Base-by-base conservation (phyloP, 1,284 basidiomycete genomes). In the Termitomyces sp. region DNA sequence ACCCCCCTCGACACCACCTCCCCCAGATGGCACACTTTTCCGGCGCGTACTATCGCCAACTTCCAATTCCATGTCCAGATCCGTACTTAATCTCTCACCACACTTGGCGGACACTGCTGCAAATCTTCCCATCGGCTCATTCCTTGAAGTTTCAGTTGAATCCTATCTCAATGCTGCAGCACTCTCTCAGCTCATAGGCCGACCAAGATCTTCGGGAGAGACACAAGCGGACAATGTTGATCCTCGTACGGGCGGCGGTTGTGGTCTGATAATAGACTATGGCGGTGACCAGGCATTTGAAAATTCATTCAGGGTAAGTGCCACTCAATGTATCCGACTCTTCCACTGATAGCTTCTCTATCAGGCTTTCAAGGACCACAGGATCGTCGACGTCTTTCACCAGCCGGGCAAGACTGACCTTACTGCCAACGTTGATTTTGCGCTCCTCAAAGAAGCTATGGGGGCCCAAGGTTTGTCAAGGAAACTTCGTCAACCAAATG, bases 381-480 rank as follows among this genome's bases (percentile, higher is more conserved):
- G 88, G 59, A 83, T 94, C 19, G 90, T 93, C 0, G 90, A 95
- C 65, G 79, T 92, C 0, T 95, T 99, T 65, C 77, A 88, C 53
- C 73, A 80, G 9, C 95, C 96, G 0, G 96, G 97, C 10, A 79
- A 89, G 45, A 90, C 90, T 44, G 97, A 99, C 69, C 72, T 99
- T 48, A 99, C 97, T 0, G 88, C 90, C 31, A 98, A 99, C 65
- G 96, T 99, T 50, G 94, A 99, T 71, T 99, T 99, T 71, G 81
- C 85, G 0, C 92, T 92, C 67, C 77, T 99, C 40, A 80, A 81
- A 61, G 92, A 95, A 69, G 86, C 92, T 0, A 73, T 95, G 57
- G 68, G 70, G 0, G 82, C 81, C 53, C 70, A 81, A 3, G 86
- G 89, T 89, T 60, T 28, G 80, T 66, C 0, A 30, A 52, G 31